Conservation (phyloP, 2,329 filamentous ascomycete genomes). For the Pleomassaria siparia region DNA sequence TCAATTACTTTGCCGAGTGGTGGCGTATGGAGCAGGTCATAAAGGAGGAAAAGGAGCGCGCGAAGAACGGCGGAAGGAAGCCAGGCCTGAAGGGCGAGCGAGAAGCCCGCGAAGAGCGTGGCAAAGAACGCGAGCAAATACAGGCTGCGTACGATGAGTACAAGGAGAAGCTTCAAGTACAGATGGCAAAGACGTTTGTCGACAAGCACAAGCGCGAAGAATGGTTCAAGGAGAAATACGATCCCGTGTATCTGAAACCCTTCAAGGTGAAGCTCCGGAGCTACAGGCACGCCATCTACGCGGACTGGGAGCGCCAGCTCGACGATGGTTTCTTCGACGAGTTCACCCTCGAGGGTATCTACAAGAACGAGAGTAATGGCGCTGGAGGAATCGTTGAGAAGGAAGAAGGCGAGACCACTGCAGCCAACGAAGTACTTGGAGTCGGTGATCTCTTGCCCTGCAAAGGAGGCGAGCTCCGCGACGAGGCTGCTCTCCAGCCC, state of each 20-base stretch:
- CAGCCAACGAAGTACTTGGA: conserved; percentile 87
- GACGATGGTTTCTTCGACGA: conserved; percentile 87
- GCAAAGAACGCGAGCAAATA: conserved; percentile 77
- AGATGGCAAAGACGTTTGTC: conserved; percentile 87
- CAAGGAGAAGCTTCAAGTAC: conserved; percentile 65
- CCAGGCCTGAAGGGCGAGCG: conserved; percentile 65
- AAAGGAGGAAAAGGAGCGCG: conserved; percentile 76
- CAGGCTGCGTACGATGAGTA: conserved; percentile 68
- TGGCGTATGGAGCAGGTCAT: conserved; percentile 81
- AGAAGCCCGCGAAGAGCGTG: conserved; percentile 71
- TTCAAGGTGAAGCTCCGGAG: conserved; percentile 76
- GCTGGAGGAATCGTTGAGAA: conserved; percentile 84
- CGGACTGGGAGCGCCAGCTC: conserved; percentile 86
- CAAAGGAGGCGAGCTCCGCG: conserved; percentile 80
- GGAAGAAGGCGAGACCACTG: conserved; percentile 91
- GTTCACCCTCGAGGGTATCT: conserved; percentile 89
- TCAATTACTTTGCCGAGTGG: conserved; percentile 85
- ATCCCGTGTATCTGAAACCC: conserved; percentile 75
- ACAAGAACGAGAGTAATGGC: conserved; percentile 89
- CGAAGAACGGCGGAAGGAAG: conserved; percentile 68
- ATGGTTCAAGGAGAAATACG: conserved; percentile 96
- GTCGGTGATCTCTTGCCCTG: conserved; percentile 88
- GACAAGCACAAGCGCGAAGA: conserved; percentile 91
- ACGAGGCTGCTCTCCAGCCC: conserved; percentile 84
- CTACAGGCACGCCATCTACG: conserved; percentile 75